Evolutionary conservation across 2,329 filamentous ascomycete genomes (phyloP).

Genomic region (Aspergillus phoenicis): DNA sequence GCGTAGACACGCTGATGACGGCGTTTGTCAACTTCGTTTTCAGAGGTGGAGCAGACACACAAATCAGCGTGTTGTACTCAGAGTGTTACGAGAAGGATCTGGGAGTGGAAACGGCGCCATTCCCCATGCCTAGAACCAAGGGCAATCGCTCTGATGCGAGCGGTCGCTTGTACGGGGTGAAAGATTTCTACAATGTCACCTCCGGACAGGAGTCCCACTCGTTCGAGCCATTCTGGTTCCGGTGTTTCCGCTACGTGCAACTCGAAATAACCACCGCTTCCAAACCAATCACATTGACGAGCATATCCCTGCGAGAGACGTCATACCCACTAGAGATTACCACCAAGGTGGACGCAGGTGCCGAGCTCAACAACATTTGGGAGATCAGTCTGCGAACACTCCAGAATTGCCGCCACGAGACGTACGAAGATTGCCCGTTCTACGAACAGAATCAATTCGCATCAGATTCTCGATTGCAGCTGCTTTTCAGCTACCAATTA

Average conservation of each 20-base stretch:
- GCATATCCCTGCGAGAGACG: not conserved
- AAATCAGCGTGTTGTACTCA: constrained; percentile 1
- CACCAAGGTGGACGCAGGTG: not conserved
- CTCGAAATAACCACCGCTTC: not conserved
- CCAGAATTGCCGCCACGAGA: constrained; percentile 15
- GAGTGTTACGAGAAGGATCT: constrained; percentile 12
- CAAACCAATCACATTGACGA: not conserved
- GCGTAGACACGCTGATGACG: not conserved
- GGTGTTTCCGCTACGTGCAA: constrained; percentile 15
- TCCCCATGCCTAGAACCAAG: constrained; percentile 10
- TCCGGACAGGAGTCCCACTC: not conserved
- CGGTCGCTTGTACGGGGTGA: not conserved
- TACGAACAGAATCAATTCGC: constrained; percentile 21
- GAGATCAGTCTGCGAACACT: constrained; percentile 11
- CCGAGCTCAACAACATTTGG: constrained; percentile 6
- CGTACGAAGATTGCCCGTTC: constrained; percentile 16
- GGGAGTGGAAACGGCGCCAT: not conserved
- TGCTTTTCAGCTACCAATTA: constrained; percentile 15
- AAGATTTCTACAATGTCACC: constrained; percentile 9
- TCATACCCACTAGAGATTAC: not conserved
- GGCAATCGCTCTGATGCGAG: not conserved
- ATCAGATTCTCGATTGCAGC: constrained; percentile 10
- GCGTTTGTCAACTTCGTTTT: constrained; percentile 2
- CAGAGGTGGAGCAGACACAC: not conserved
- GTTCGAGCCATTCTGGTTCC: constrained; percentile 15